Evolutionary conservation across 306 rosid species (phyloP), one percentile per base, ranked within the genome.

Genomic region (Nissolia schottii): DNA sequence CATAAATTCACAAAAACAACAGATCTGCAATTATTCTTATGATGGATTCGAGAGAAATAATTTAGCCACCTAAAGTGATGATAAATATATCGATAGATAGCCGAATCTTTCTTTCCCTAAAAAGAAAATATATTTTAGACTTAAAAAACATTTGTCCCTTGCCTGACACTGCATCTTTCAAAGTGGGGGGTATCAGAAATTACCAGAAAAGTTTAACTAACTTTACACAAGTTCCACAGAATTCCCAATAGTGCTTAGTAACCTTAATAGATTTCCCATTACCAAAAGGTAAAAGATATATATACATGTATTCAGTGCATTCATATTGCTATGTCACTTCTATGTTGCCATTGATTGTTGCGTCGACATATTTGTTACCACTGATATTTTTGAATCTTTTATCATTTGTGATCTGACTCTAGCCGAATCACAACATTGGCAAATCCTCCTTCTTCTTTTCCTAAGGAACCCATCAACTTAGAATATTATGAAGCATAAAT

Each of bases 11-110:
- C 23, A 55, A 13, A n/a, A 7, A 65, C 77, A 57, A 56, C 23
- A 69, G 71, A 82, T 82, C 75, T 69, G 56, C 73, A 78, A 70
- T 56, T 78, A 82, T 90, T 90, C 88, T 70, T 69, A 50, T 4
- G 18, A 40, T 62, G 69, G 88, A 87, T 78, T 76, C 70, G 77
- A 75, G 64, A 75, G 51, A 78, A 51, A 53, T 70, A 76, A 74
- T 68, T 75, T 82, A 74, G 70, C 75, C 75, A 76, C 57, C 73
- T 23, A 64, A 53, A 22, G 79, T 72, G 27, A 29, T 56, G 64
- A 70, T 51, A 67, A 58, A 73, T 64, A 48, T 51, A 78, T 34
- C 31, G 0, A 32, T 11, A 65, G 63, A 70, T 64, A 69, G 57
- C 75, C 79, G 37, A 78, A 75, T 71, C 70, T 78, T 64, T 32